Base-by-base conservation (phyloP, 345 rosid species). In the Stellera chamaejasme region DNA sequence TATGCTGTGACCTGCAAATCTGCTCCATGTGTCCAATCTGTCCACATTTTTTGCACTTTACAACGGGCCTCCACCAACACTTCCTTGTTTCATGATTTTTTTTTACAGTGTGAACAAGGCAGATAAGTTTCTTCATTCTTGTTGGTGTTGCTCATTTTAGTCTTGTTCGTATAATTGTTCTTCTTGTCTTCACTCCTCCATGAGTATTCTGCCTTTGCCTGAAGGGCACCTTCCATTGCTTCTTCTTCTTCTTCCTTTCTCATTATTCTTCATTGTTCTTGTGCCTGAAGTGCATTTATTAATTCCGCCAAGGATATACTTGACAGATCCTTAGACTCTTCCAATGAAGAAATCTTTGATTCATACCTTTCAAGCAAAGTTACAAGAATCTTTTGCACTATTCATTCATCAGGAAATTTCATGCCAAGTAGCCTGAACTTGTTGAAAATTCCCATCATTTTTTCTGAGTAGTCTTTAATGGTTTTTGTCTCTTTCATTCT, bases 241-340 rank as follows among this genome's bases (percentile, higher is more conserved):
- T 54, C 12, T 19, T 19, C n/a, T n/a, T n/a, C 23, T 1, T 19
- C 23, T 19, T 19, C 23, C 23, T 19, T 19, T 19, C 23, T 19
- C 23, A 19, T 19, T 19, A 19, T 19, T 19, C 23, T 19, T 19
- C 23, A 1, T 19, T 19, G 23, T 19, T 19, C 23, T 19, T 19
- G 23, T 19, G 23, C 23, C 1, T 19, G 23, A 19, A 19, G 23
- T 19, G 23, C 23, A 19, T 43, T 55, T 10, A 53, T 11, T 25
- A 27, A 14, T 39, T 11, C 42, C 26, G 56, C 36, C 42, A 59
- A 59, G 14, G 25, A 59, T 32, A 23, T 48, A 3, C 27, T 59
- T 52, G 45, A 19, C 28, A 61, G 32, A 43, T 28, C 48, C 13
- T 15, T 25, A 11, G 1, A 45, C 10, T 44, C 65, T 27, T 52